These are phyloP conservation scores for Ceratocystiopsis sp. DNA, from an alignment of 2,329 filamentous ascomycete genomes.

Conservation along the genomic window DNA sequence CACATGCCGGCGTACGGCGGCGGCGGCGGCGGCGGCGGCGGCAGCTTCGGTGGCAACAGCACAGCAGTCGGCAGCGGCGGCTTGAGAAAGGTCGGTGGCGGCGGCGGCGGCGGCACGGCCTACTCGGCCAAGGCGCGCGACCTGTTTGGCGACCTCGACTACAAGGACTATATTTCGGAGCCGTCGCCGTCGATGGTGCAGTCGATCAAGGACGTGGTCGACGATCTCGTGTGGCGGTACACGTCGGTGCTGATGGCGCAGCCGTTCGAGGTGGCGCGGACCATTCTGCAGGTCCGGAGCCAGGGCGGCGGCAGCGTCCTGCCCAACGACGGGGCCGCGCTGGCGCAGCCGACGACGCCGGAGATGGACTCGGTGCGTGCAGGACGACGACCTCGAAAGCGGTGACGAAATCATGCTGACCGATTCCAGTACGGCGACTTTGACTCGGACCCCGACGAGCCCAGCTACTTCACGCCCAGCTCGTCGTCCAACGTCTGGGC, in stretches of 20 bases:
- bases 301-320: conserved; percentile 25
- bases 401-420: not conserved
- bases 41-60: not conserved
- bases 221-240: conserved; percentile 85
- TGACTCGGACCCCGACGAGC: conserved; percentile 60
- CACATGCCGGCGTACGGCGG: too few relatives aligned
- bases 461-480: conserved; percentile 66
- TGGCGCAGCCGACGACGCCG: conserved; percentile 16
- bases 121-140: conserved; percentile 57
- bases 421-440: conserved; percentile 33
- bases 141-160: conserved; percentile 80
- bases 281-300: conserved; percentile 60
- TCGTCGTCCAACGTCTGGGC: too few relatives aligned
- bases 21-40: not conserved
- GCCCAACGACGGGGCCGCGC: too few relatives aligned
- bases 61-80: not conserved
- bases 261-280: conserved; percentile 95
- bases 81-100: not conserved
- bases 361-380: conserved; percentile 7
- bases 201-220: conserved; percentile 58
- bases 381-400: not conserved
- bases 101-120: conserved; percentile 6
- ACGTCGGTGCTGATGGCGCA: conserved; percentile 76
- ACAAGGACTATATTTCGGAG: conserved; percentile 71
- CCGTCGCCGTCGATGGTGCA: conserved; percentile 58